Percentiles rank a stretch among this genome's conserved stretches.
phyloP scores from a whole-genome alignment of 1,284 basidiomycete species.

The Cryptococcus sp. region DNA sequence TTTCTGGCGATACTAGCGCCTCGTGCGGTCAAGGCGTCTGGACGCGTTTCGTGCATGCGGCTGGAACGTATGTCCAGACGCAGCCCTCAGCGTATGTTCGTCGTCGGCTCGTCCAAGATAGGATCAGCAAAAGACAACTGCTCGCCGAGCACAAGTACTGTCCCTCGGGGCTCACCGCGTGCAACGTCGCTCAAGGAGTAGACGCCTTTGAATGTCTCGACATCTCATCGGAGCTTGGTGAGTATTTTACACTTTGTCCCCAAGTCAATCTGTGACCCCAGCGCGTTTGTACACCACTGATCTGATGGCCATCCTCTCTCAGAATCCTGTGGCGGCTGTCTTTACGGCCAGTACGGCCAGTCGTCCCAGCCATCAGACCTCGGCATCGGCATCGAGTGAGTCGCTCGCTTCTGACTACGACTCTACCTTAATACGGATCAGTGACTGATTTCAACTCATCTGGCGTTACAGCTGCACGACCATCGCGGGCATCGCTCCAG shows the following conservation, averaged over 20 bases:
- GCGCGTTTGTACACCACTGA: neutral
- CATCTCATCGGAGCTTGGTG: slow-evolving; percentile 7
- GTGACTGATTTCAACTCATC: too few relatives aligned
- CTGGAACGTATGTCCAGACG: too few relatives aligned
- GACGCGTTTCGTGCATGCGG: too few relatives aligned
- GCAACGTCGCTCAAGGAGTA: slow-evolving; percentile 5
- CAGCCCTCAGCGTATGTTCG: too few relatives aligned
- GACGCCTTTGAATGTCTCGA: slow-evolving; percentile 11
- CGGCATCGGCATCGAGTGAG: slow-evolving; percentile 8
- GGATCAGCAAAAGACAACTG: neutral
- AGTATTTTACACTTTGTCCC: neutral
- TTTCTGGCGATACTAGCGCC: too few relatives aligned
- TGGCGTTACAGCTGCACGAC: slow-evolving; percentile 7
- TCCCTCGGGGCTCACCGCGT: slow-evolving; percentile 8
- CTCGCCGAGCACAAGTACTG: neutral
- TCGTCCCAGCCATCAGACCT: neutral
- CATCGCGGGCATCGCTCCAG: neutral
- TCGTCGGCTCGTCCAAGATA: too few relatives aligned
- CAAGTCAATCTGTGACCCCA: neutral
- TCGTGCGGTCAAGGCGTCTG: too few relatives aligned
- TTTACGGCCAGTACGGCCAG: slow-evolving; percentile 4
- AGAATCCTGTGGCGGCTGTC: slow-evolving; percentile 13
- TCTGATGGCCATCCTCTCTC: neutral
- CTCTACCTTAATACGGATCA: too few relatives aligned
- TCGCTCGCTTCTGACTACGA: too few relatives aligned